These are phyloP conservation scores for Fusarium poae DNA, from an alignment of 2,329 filamentous ascomycete genomes.

Conservation along the genomic window DNA sequence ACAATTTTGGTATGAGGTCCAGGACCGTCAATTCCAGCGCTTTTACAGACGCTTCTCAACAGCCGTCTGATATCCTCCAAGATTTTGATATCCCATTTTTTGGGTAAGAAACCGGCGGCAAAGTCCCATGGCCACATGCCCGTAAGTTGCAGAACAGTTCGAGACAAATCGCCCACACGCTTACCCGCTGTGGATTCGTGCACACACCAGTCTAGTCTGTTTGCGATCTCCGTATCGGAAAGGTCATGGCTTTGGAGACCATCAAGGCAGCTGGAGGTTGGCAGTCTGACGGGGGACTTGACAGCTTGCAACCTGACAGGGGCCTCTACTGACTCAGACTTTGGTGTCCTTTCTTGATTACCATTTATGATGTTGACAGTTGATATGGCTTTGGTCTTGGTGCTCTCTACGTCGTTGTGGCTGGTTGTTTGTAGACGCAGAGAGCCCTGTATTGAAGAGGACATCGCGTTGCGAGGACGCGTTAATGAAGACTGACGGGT, in stretches of 20 bases:
- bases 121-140: slow-evolving; percentile 21
- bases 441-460: neutral
- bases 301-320: neutral
- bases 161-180: slow-evolving; percentile 8
- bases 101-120: neutral
- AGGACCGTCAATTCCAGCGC: neutral
- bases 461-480: neutral
- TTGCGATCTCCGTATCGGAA: neutral
- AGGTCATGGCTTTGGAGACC: neutral
- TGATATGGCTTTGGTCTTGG: neutral
- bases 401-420: neutral
- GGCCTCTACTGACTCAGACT: neutral
- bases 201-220: neutral
- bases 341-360: neutral
- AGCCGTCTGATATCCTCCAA: slow-evolving; percentile 4
- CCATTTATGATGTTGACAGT: neutral
- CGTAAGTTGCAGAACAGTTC: neutral
- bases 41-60: neutral
- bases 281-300: neutral
- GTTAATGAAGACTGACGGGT: neutral
- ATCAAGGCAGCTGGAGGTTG: neutral
- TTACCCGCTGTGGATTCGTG: neutral
- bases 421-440: neutral
- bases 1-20: slow-evolving; percentile 1
- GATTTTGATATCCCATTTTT: neutral